Evolutionary conservation across 176 grass and related monocot genomes (phyloP).

Genomic region (Ananas comosus): DNA sequence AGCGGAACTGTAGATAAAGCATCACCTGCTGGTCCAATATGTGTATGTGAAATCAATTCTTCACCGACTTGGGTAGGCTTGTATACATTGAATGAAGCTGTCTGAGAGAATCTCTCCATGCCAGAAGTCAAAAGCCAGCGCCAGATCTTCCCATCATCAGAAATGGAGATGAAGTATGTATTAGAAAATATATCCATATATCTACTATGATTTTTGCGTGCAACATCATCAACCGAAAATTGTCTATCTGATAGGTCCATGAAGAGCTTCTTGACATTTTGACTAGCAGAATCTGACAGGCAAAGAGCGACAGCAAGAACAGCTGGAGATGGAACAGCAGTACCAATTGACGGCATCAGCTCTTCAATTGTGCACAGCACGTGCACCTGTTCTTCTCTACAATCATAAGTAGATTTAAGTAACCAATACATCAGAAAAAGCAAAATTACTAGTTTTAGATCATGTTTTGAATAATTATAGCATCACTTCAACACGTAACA

Average conservation of each 20-base stretch:
- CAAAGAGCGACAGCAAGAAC: constrained; percentile 73
- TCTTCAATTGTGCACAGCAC: constrained; percentile 72
- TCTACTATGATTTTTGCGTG: constrained; percentile 3
- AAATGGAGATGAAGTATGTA: constrained; percentile 63
- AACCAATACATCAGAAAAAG: constrained; percentile 14
- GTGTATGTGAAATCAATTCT: constrained; percentile 23
- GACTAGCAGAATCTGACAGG: constrained; percentile 71
- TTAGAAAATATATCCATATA: constrained; percentile 5
- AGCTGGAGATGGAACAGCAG: constrained; percentile 52
- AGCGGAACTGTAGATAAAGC: constrained; percentile 31
- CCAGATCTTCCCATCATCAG: constrained; percentile 96
- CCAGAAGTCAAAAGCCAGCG: constrained; percentile 82
- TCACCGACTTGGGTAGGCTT: constrained; percentile 23
- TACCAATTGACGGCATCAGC: constrained; percentile 92
- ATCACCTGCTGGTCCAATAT: constrained; percentile 41
- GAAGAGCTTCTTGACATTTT: constrained; percentile 35
- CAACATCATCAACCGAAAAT: constrained; percentile 19
- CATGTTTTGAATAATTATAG: not conserved
- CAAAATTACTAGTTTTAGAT: not conserved
- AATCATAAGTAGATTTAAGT: constrained; percentile 17
- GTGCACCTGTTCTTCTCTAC: constrained; percentile 83
- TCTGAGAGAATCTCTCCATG: constrained; percentile 26
- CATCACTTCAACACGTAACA: no score
- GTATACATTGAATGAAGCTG: constrained; percentile 44
- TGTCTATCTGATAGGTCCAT: constrained; percentile 30